Conservation (phyloP, 73 alveolate genomes). For the Paramecium biaurelia region DNA sequence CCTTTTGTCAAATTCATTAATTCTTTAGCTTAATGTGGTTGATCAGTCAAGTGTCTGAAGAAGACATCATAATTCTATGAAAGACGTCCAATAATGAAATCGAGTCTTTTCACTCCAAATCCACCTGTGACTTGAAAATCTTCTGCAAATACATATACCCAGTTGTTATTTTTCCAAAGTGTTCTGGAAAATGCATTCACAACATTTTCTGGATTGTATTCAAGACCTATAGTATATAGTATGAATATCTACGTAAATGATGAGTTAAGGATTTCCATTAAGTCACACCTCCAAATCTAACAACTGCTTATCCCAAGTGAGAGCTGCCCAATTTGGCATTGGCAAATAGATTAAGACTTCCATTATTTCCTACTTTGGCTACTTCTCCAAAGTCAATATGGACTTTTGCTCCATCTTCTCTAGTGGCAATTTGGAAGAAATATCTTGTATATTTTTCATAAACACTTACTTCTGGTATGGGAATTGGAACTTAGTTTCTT, state of each 20-base stretch:
- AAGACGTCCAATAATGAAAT: not conserved
- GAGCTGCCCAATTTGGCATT: not conserved
- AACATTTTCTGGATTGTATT: not conserved
- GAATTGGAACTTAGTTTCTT: not conserved
- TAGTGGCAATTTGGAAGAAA: not conserved
- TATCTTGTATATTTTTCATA: not conserved
- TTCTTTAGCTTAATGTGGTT: not conserved
- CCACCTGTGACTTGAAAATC: not conserved
- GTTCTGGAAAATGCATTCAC: not conserved
- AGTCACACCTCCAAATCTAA: not conserved
- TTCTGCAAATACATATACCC: not conserved
- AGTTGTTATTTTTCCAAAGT: not conserved
- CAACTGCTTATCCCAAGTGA: not conserved
- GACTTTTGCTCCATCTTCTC: conserved; percentile 4
- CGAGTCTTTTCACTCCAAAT: not conserved
- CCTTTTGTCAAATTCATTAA: not conserved
- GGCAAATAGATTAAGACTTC: not conserved
- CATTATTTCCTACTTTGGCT: not conserved
- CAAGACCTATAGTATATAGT: not conserved
- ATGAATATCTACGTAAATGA: not conserved
- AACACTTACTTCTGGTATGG: not conserved
- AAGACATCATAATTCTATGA: not conserved
- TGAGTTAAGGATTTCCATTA: not conserved
- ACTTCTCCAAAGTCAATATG: not conserved
- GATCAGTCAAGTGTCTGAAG: not conserved